phyloP scores from a whole-genome alignment of 2,329 filamentous ascomycete species.

The Cytospora piceae region DNA sequence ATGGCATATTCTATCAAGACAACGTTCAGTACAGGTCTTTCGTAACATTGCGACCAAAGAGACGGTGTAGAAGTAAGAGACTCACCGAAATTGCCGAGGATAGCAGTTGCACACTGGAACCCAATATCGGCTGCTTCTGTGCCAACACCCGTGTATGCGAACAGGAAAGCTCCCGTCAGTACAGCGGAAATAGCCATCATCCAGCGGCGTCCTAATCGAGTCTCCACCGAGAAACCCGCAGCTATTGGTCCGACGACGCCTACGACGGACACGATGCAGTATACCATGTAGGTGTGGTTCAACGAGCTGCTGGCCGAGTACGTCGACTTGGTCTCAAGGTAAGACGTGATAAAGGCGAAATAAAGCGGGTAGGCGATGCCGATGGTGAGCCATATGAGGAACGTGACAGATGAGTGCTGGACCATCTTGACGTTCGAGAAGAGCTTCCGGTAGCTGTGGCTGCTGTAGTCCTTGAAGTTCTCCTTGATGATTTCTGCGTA shows the following conservation, averaged over 20 bases:
- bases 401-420: constrained; percentile 42
- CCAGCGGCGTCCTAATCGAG: constrained; percentile 46
- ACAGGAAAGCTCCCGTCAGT: constrained; percentile 50
- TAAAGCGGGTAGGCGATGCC: constrained; percentile 53
- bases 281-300: constrained; percentile 42
- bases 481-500: constrained; percentile 33
- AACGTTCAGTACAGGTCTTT: not conserved
- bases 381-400: constrained; percentile 49
- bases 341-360: constrained; percentile 51
- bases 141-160: constrained; percentile 48
- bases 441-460: constrained; percentile 39
- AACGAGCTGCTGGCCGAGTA: constrained; percentile 36
- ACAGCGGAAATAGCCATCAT: constrained; percentile 50
- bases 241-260: constrained; percentile 46
- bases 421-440: constrained; percentile 41
- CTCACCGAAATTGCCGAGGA: constrained; percentile 49
- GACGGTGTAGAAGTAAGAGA: constrained; percentile 8
- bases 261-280: constrained; percentile 44
- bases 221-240: constrained; percentile 47
- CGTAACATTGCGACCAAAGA: not conserved
- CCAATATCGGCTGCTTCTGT: constrained; percentile 44
- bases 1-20: constrained; percentile 39
- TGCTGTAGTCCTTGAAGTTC: constrained; percentile 37
- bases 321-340: constrained; percentile 45
- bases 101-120: constrained; percentile 48